phyloP scores from a whole-genome alignment of 371 early-diverging fungal genomes.

The Mucor lusitanicus region DNA sequence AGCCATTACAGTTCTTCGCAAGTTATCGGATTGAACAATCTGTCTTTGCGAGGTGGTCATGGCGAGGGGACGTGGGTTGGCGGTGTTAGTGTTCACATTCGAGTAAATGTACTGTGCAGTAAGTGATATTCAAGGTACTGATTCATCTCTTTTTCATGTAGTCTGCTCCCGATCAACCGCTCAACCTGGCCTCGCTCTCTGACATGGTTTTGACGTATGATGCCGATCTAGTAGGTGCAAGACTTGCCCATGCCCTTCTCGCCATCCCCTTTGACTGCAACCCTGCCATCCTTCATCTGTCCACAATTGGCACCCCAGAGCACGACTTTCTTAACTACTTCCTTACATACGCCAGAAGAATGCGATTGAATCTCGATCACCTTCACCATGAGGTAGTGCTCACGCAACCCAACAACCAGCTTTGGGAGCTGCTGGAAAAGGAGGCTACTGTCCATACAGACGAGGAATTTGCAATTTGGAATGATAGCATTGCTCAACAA shows the following conservation, averaged over 20 bases:
- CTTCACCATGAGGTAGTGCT: not conserved
- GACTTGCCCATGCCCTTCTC: not conserved
- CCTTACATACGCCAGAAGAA: not conserved
- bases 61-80: not conserved
- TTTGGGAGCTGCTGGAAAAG: not conserved
- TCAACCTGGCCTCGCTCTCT: not conserved
- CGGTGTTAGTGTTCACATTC: not conserved
- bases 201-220: not conserved
- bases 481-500: not conserved
- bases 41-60: not conserved
- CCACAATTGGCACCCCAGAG: not conserved
- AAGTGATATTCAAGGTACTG: not conserved
- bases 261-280: not conserved
- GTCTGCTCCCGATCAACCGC: not conserved
- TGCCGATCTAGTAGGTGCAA: not conserved
- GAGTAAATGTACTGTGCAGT: not conserved
- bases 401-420: not conserved
- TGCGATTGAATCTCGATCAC: not conserved
- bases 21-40: not conserved
- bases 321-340: not conserved
- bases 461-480: not conserved
- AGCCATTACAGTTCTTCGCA: not conserved
- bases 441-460: not conserved
- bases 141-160: not conserved
- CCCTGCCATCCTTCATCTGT: not conserved